Evolutionary conservation across 177 flowering plant species (phyloP), one percentile per base, ranked within the genome.

Genomic region (Vitis hybrid): DNA sequence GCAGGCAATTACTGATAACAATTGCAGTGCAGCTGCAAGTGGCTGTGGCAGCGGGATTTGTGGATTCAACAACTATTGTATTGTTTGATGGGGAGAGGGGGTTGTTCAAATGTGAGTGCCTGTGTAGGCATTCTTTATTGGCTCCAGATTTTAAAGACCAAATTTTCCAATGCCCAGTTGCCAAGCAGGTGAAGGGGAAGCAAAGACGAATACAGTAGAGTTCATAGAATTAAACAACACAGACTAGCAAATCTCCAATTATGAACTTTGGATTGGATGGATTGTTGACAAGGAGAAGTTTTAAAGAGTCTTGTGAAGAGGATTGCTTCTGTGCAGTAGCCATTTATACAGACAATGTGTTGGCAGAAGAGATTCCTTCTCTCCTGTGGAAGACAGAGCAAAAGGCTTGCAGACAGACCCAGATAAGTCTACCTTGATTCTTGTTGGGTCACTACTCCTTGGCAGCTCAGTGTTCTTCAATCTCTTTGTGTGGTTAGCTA

Each of bases 261-360:
- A 56, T 56, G 21, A 56, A 14, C 8, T 56, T 14, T 3, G 12
- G 15, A 11, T 15, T 3, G 59, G 2, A 56, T 4, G 0, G 40
- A 21, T 18, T 18, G 59, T 56, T 14, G 21, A 56, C 19, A 56
- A 56, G 35, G 11, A 59, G 17, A 21, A 14, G 14, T 76, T 75
- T 51, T 32, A 69, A 55, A 17, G 18, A 52, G 4, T n/a, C 51
- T 11, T 78, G 81, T 48, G 32, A 70, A 46, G 7, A 21, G 5
- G 81, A 78, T 62, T 74, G 78, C 62, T 32, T 35, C 56, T 78
- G 81, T 67, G 81, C 67, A 3, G 78, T 35, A 17, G 75, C 75
- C 17, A 55, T 74, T 0, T 32, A 32, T 52, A 67, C 56, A 1
- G 52, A 52, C n/a, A 9, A n/a, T 2, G 2, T 78, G 81, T 32